A percentile compares a stretch with the other conserved stretches of the same genome.
phyloP scores from a whole-genome alignment of 371 early-diverging fungal species.

The Lichtheimia hyalospora region DNA sequence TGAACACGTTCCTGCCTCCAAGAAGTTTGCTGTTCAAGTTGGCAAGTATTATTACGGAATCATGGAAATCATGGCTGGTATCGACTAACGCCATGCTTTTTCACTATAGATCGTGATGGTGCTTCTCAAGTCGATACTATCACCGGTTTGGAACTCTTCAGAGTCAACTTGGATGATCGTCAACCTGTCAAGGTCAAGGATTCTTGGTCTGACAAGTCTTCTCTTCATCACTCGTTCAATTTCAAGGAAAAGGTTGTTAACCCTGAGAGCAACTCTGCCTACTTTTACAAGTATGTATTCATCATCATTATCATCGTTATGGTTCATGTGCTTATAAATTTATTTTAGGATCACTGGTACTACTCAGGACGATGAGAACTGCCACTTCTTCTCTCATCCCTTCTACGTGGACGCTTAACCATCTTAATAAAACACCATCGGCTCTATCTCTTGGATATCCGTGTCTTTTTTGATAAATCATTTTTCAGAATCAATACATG shows the following conservation, averaged over 20 bases:
- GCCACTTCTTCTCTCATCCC: slow-evolving; percentile 23
- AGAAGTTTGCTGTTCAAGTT: slow-evolving; percentile 7
- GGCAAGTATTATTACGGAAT: not conserved
- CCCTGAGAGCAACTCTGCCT: slow-evolving; percentile 11
- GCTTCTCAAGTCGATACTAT: slow-evolving; percentile 14
- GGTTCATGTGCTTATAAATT: not conserved
- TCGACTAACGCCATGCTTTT: not conserved
- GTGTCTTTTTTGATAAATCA: not conserved
- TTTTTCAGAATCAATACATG: not conserved
- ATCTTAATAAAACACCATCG: not conserved
- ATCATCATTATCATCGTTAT: not conserved
- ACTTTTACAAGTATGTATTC: slow-evolving; percentile 22
- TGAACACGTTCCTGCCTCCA: slow-evolving; percentile 7
- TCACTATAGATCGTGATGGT: slow-evolving; percentile 12
- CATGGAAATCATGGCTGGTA: not conserved
- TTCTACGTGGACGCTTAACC: slow-evolving; percentile 16
- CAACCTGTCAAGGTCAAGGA: slow-evolving; percentile 12
- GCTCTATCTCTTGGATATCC: not conserved
- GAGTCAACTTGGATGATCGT: slow-evolving; percentile 9
- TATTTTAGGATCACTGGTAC: slow-evolving; percentile 11
- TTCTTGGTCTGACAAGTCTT: slow-evolving; percentile 11
- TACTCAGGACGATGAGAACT: slow-evolving; percentile 13
- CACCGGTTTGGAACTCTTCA: slow-evolving; percentile 12
- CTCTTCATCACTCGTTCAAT: slow-evolving; percentile 10
- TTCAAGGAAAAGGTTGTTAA: slow-evolving; percentile 16